A percentile compares a stretch with the other conserved stretches of the same genome.
These are phyloP conservation scores for Puccinia hordei DNA, from an alignment of 1,284 basidiomycete species.

Conservation along the genomic window DNA sequence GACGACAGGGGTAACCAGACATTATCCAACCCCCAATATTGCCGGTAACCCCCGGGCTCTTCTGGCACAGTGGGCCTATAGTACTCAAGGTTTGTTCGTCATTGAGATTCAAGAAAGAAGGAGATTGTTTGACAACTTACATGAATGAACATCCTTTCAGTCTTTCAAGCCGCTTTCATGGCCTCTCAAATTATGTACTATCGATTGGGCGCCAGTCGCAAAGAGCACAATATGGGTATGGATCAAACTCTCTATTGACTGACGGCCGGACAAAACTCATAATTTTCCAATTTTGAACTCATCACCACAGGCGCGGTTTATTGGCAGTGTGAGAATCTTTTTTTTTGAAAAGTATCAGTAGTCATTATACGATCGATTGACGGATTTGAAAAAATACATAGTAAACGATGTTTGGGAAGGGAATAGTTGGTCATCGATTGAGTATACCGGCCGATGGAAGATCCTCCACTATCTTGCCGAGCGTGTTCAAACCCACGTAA, in stretches of 20 bases:
- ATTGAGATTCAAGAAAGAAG: too few species aligned
- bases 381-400: conserved; percentile 24
- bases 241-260: too few species aligned
- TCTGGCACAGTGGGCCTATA: conserved; percentile 52
- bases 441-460: conserved; percentile 70
- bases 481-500: conserved; percentile 63
- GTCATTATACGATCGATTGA: not conserved
- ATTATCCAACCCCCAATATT: conserved; percentile 50
- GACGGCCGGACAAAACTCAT: conserved; percentile 55
- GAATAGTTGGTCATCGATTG: conserved; percentile 67
- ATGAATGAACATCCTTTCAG: conserved; percentile 57
- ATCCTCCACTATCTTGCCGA: conserved; percentile 66
- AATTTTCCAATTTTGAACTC: not conserved
- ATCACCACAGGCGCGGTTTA: conserved; percentile 52
- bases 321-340: conserved; percentile 53
- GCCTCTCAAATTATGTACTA: conserved; percentile 68
- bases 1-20: conserved; percentile 51
- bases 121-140: conserved; percentile 59
- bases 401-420: conserved; percentile 72
- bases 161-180: conserved; percentile 66
- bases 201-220: conserved; percentile 65
- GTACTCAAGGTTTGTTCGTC: conserved; percentile 52
- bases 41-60: conserved; percentile 16
- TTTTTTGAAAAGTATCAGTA: too few species aligned
- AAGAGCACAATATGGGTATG: conserved; percentile 67